Evolutionary conservation across 192 early-diverging fungal genomes (phyloP).

Genomic region (Coemansia sp.): DNA sequence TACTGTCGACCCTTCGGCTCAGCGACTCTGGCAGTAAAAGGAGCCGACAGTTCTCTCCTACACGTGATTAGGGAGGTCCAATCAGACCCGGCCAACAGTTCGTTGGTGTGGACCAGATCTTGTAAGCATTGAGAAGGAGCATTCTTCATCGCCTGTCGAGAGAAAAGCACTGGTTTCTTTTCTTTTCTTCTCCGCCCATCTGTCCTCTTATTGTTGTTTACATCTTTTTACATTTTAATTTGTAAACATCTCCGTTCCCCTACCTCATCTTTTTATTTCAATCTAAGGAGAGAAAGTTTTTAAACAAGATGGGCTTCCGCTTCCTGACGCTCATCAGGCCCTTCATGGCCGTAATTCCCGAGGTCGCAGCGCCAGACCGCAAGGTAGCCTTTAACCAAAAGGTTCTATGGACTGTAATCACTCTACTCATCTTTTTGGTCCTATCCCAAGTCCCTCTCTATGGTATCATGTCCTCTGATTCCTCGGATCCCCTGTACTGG

Average conservation of each 20-base stretch:
- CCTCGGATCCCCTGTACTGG: slow-evolving; percentile 98
- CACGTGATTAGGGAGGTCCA: slow-evolving; percentile 7
- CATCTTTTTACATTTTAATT: background rate
- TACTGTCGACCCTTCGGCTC: background rate
- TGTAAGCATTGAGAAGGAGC: background rate
- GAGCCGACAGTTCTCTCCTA: background rate
- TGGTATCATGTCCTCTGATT: slow-evolving; percentile 99
- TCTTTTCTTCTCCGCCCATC: background rate
- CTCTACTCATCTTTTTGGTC: slow-evolving; percentile 98
- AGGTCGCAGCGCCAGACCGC: slow-evolving; percentile 91
- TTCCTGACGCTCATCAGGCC: slow-evolving; percentile 95
- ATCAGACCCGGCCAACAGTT: slow-evolving; percentile 4
- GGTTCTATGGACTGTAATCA: slow-evolving; percentile 99
- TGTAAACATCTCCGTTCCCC: background rate
- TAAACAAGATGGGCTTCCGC: slow-evolving; percentile 63
- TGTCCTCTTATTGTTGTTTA: slow-evolving; percentile 7
- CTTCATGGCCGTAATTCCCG: slow-evolving; percentile 97
- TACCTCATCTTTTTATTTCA: background rate
- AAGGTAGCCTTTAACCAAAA: slow-evolving; percentile 99
- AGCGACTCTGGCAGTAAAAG: background rate
- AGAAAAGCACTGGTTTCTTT: background rate
- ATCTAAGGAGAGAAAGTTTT: background rate
- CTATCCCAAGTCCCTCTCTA: slow-evolving; percentile 99
- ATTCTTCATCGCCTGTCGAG: background rate
- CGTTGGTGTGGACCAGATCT: background rate